Evolutionary conservation across 164 flowering plant species (phyloP), one percentile per base, ranked within the genome.

Genomic region (Nymphaea colorata): DNA sequence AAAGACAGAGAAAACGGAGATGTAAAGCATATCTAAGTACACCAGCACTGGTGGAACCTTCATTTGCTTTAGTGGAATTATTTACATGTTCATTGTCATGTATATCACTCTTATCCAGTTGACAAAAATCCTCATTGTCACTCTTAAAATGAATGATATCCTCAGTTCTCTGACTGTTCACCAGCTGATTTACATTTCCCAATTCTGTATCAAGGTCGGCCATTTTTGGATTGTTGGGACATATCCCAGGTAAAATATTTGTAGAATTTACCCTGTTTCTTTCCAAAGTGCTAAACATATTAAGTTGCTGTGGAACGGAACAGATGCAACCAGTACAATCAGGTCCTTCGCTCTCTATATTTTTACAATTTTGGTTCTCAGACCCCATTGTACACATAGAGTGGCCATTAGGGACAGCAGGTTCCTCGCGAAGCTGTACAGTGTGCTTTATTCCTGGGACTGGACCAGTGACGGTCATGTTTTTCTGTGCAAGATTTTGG

Each of bases 21-120:
- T 93, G 98, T 66, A 93, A 87, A 42, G 98, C 96, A 82, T 93
- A 93, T 42, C 97, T 92, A 59, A 93, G 80, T 78, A 79, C 92
- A 66, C 98, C 91, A 68, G 80, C 68, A 68, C 85, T 75, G 59
- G 71, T 61, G 3, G 76, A 71, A 70, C 73, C 82, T 67, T 82
- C 84, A 66, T 83, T 88, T 69, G 76, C 75, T 76, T 80, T 88
- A 41, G 83, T 74, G 53, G 81, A 65, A 74, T 77, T 67, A 72
- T 76, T 71, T 69, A 72, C 76, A 76, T 71, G 71, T 69, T 80
- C 84, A 45, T 64, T 80, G 68, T 72, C 78, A 69, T 64, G 66
- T 71, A 60, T 79, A 66, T 70, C 70, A 64, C 74, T 68, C 41
- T 42, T 42, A 61, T 76, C 79, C 67, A 68, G 69, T 53, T 72